Evolutionary conservation across 805 yeast genomes (phyloP).

Genomic region (Myxozyma melibiosi): DNA sequence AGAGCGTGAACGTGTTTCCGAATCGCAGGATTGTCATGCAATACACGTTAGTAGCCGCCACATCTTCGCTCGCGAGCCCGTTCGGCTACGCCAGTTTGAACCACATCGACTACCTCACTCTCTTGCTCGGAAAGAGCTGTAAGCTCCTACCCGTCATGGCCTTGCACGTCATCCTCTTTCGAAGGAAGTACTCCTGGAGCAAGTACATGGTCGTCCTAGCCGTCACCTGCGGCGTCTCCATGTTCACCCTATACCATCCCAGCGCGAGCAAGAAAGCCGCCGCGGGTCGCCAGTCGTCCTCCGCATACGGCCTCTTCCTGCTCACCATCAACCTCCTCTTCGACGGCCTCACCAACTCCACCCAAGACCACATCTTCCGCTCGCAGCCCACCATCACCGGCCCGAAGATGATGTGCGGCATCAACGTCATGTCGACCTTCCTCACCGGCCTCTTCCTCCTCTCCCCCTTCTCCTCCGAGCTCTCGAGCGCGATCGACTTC

Average conservation of each 20-base stretch:
- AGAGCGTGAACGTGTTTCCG: conserved; percentile 35
- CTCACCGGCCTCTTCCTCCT: conserved; percentile 46
- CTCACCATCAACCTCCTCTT: conserved; percentile 66
- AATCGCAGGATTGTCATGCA: conserved; percentile 40
- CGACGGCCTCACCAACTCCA: conserved; percentile 91
- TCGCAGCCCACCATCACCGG: conserved; percentile 62
- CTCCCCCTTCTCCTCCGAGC: conserved; percentile 52
- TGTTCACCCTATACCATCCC: conserved; percentile 66
- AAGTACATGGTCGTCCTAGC: conserved; percentile 75
- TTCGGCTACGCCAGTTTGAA: conserved; percentile 74
- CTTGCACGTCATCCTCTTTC: conserved; percentile 71
- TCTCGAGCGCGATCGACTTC: conserved; percentile 53
- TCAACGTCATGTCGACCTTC: conserved; percentile 52
- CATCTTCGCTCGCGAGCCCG: conserved; percentile 83
- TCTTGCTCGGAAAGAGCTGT: conserved; percentile 86
- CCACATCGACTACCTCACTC: conserved; percentile 84
- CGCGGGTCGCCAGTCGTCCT: conserved; percentile 43
- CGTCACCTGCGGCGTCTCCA: conserved; percentile 81
- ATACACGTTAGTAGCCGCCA: conserved; percentile 58
- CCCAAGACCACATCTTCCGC: conserved; percentile 83
- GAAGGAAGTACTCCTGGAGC: conserved; percentile 68
- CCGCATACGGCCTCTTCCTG: conserved; percentile 59
- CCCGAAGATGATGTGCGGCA: conserved; percentile 81
- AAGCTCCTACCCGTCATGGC: conserved; percentile 93
- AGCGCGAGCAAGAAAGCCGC: conserved; percentile 35